Base-by-base conservation (phyloP, 2,329 filamentous ascomycete species). In the Beauveria australis region DNA sequence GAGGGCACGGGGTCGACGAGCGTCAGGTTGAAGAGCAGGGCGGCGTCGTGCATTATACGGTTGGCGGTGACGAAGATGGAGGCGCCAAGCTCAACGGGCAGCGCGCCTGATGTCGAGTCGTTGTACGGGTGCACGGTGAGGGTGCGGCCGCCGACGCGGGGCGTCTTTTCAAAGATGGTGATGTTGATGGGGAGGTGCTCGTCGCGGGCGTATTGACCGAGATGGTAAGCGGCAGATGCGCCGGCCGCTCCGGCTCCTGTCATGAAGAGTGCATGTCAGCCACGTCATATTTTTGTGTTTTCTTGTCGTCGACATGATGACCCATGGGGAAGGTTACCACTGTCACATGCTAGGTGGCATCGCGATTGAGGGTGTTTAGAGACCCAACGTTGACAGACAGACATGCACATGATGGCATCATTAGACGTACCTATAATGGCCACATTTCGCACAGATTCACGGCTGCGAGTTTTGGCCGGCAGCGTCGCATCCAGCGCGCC, bases 31-130 rank as follows among this genome's bases (percentile, higher is more conserved):
- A 96, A 92, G 16, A 83, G 79, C 37, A 81, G 75, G 8, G 84
- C 86, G 1, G 92, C 89, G 59, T 89, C 86, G 67, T 87, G 84
- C 44, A 99, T 81, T 67, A 96, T 96, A 44, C 85, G 78, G 70
- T 97, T 99, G 48, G 89, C 83, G 53, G 88, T 73, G 49, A 97
- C 90, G 70, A 97, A 99, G 67, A 97, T 96, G 63, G 89, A 93
- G 12, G 89, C 94, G 18, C 94, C 94, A 1, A 97, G 79, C 72
- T 99, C 94, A 41, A 96, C 82, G 1, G 89, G 88, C 3, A 5
- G 88, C 49, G 33, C 49, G 26, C 14, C 41, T 44, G 86, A 77
- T 0, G 76, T 64, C 1, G 86, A 78, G 66, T 93, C 81, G 64
- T 84, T 81, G 70, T 89, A 93, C 2, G 86, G 87, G 68, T 92